A percentile compares a stretch with the other conserved stretches of the same genome.
phyloP scores from a whole-genome alignment of 805 yeast species.

The Candida chauliodis region DNA sequence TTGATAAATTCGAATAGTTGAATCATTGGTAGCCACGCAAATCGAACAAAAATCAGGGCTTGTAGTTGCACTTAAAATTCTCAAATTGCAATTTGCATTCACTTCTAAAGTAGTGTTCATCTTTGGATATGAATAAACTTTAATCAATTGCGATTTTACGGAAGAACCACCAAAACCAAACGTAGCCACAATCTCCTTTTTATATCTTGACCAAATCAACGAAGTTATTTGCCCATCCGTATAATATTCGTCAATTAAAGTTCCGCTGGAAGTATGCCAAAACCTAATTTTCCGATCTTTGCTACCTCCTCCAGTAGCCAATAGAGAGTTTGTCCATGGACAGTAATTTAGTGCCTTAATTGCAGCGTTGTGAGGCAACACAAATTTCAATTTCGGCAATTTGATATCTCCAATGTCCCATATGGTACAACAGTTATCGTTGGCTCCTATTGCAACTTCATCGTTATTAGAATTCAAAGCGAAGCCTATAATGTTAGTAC shows the following conservation, averaged over 20 bases:
- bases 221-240: slow-evolving; percentile 79
- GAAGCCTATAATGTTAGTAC: slow-evolving; percentile 43
- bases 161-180: slow-evolving; percentile 69
- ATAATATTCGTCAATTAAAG: slow-evolving; percentile 51
- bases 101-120: slow-evolving; percentile 49
- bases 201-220: slow-evolving; percentile 65
- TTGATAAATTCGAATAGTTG: slow-evolving; percentile 69
- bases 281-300: slow-evolving; percentile 76
- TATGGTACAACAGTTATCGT: slow-evolving; percentile 74
- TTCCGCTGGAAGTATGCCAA: slow-evolving; percentile 84
- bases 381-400: slow-evolving; percentile 43
- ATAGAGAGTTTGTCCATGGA: slow-evolving; percentile 78
- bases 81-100: slow-evolving; percentile 45
- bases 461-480: slow-evolving; percentile 51
- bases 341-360: slow-evolving; percentile 88
- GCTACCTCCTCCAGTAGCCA: slow-evolving; percentile 91
- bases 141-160: slow-evolving; percentile 48
- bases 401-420: slow-evolving; percentile 57
- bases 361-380: slow-evolving; percentile 74
- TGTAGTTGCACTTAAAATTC: slow-evolving; percentile 63
- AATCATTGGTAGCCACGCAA: slow-evolving; percentile 76
- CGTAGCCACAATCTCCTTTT: slow-evolving; percentile 68
- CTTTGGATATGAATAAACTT: slow-evolving; percentile 66
- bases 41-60: slow-evolving; percentile 64
- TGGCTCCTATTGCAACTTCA: slow-evolving; percentile 77